Evolutionary conservation across 345 rosid genomes (phyloP).

Genomic region (Erucastrum elatum): DNA sequence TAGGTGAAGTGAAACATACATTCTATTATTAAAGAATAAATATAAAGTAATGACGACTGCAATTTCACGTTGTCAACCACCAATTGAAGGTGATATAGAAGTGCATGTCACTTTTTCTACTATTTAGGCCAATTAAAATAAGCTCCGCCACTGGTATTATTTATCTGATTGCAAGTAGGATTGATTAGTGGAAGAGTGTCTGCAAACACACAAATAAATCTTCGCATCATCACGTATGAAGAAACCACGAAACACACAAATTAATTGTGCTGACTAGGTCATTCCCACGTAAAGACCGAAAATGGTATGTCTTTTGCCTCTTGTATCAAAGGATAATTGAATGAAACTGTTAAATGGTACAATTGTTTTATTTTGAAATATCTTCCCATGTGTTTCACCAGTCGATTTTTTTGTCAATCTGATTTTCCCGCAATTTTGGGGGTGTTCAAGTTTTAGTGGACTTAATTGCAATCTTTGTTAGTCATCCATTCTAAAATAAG

Average conservation of each 20-base stretch:
- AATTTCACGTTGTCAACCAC: slow-evolving; percentile 18
- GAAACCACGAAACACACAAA: neutral
- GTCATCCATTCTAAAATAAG: neutral
- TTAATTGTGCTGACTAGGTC: neutral
- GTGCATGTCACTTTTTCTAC: slow-evolving; percentile 7
- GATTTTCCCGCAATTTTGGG: too few species aligned
- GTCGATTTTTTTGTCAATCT: too few species aligned
- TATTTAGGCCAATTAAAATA: slow-evolving; percentile 1
- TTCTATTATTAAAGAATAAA: neutral
- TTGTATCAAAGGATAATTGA: neutral
- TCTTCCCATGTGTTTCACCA: too few species aligned
- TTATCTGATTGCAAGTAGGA: slow-evolving; percentile 7
- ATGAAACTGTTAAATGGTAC: neutral
- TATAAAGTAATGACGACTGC: slow-evolving; percentile 4
- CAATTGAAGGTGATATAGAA: slow-evolving; percentile 6
- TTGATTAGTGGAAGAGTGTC: slow-evolving; percentile 9
- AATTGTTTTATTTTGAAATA: too few species aligned
- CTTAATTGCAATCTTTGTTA: neutral
- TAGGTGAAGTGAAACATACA: neutral
- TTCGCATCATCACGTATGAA: slow-evolving; percentile 7
- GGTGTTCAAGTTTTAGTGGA: too few species aligned
- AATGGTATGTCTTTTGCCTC: neutral
- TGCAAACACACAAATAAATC: slow-evolving; percentile 5
- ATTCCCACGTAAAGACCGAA: neutral
- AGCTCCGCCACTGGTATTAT: neutral